Percentiles rank a stretch among this genome's conserved stretches.
phyloP scores from a whole-genome alignment of 23 red algal genomes.

The Chondrus crispus region DNA sequence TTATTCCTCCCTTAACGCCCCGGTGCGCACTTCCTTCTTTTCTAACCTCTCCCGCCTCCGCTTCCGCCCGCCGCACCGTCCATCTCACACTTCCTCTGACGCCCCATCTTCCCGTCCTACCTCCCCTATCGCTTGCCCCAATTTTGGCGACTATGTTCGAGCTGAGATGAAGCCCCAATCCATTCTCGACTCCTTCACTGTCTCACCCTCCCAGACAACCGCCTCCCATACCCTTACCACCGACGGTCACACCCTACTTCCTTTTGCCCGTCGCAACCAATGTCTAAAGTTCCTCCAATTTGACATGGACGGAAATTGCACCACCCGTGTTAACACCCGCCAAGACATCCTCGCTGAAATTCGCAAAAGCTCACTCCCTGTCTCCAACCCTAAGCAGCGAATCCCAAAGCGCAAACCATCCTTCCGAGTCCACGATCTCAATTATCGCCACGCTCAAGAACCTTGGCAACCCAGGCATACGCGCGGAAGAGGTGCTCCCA shows the following conservation, averaged over 20 bases:
- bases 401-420: not conserved
- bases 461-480: not conserved
- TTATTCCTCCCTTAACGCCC: not conserved
- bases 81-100: not conserved
- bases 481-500: not conserved
- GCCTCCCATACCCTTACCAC: not conserved
- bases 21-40: not conserved
- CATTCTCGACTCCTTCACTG: not conserved
- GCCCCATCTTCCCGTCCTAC: not conserved
- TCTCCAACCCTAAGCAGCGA: not conserved
- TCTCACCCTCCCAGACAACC: not conserved
- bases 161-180: not conserved
- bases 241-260: not conserved
- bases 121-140: not conserved
- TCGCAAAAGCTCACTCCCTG: not conserved
- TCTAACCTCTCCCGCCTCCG: not conserved
- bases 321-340: constrained; percentile 13
- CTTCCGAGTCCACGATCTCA: not conserved
- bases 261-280: constrained; percentile 25
- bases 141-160: not conserved
- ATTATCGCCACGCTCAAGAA: not conserved
- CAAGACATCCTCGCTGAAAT: constrained; percentile 52
- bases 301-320: constrained; percentile 19
- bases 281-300: constrained; percentile 41
- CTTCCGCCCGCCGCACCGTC: not conserved